phyloP scores from a whole-genome alignment of 2,329 filamentous ascomycete genomes.

The Sporothrix globosa region DNA sequence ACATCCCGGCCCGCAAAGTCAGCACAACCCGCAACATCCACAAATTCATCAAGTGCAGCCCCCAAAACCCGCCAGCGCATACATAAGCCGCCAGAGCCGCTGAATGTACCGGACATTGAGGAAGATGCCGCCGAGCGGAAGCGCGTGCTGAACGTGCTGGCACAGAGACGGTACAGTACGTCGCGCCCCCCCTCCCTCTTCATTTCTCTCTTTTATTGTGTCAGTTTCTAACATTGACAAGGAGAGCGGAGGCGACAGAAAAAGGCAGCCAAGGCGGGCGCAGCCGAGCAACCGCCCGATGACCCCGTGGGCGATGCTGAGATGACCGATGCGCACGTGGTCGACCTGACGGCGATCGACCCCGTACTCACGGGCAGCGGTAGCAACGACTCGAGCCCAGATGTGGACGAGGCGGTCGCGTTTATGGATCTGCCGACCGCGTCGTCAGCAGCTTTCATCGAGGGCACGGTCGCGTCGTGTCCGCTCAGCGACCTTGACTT shows the following conservation, averaged over 20 bases:
- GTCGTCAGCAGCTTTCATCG: not conserved
- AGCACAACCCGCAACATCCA: not conserved
- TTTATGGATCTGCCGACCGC: conserved; percentile 10
- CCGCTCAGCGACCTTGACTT: not conserved
- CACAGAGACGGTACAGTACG: conserved; percentile 58
- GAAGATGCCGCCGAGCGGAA: conserved; percentile 58
- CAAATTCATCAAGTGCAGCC: conserved; percentile 11
- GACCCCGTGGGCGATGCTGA: not conserved
- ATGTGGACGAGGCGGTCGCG: not conserved
- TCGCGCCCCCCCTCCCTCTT: not conserved
- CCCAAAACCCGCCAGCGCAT: conserved; percentile 46
- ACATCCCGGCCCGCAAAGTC: not conserved
- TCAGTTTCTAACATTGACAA: conserved; percentile 32
- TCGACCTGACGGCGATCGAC: not conserved
- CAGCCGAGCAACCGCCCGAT: not conserved
- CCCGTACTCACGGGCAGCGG: not conserved
- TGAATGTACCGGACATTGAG: conserved; percentile 54
- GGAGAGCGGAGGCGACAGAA: conserved; percentile 41
- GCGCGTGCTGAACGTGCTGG: conserved; percentile 57
- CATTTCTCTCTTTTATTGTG: not conserved
- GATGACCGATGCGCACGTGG: not conserved
- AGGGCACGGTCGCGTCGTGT: not conserved
- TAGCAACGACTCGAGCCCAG: not conserved
- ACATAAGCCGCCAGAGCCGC: conserved; percentile 47
- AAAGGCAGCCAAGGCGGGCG: not conserved